Conservation (phyloP, 495 filamentous ascomycete genomes). For the Parmelia sp. region DNA sequence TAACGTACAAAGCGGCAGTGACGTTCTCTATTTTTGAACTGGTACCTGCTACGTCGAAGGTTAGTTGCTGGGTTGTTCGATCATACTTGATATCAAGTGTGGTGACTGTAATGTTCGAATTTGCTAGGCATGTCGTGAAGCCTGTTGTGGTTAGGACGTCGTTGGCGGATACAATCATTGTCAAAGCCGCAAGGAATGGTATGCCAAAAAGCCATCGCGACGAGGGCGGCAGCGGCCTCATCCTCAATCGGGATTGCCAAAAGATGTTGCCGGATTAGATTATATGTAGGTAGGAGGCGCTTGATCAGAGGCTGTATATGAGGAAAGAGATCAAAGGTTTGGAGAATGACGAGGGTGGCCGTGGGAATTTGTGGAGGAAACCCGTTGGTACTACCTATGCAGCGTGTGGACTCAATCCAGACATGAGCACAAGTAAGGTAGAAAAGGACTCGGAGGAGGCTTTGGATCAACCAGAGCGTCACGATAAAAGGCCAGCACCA, state of each 20-base stretch:
- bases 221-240: slow-evolving; percentile 7
- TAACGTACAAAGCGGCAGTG: slow-evolving; percentile 68
- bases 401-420: not conserved
- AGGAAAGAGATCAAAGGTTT: not conserved
- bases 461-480: slow-evolving; percentile 15
- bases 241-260: slow-evolving; percentile 1
- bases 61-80: slow-evolving; percentile 59
- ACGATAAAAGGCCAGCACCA: not conserved
- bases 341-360: not conserved
- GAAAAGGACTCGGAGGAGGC: not conserved
- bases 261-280: not conserved
- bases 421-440: not conserved
- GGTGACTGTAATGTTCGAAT: slow-evolving; percentile 62
- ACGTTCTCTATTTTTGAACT: slow-evolving; percentile 73
- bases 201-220: slow-evolving; percentile 10
- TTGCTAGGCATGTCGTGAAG: slow-evolving; percentile 65
- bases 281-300: not conserved
- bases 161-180: slow-evolving; percentile 44
- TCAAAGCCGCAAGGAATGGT: slow-evolving; percentile 28
- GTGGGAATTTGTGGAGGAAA: not conserved
- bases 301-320: not conserved
- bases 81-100: slow-evolving; percentile 74
- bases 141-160: slow-evolving; percentile 76
- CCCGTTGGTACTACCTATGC: not conserved
- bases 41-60: slow-evolving; percentile 78